Evolutionary conservation across 768 basidiomycete genomes (phyloP).

Genomic region (Boletus subparvulus): DNA sequence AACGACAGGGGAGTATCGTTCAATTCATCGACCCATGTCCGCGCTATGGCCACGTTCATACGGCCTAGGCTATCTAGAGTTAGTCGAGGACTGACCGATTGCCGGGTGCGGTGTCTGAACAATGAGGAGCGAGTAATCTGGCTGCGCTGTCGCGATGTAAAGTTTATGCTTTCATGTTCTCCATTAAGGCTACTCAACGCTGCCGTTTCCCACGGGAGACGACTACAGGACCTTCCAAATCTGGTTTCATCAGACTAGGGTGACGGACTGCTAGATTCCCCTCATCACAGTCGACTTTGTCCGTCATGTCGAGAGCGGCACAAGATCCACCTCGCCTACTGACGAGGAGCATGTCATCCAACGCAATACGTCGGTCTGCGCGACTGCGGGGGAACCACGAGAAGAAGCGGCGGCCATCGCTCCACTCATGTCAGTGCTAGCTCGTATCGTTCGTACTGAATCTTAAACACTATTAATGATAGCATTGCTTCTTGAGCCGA

Average conservation of each 20-base stretch:
- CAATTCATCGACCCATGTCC: neutral
- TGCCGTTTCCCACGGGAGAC: conserved; percentile 19
- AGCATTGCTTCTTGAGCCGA: conserved; percentile 1
- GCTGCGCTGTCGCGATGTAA: neutral
- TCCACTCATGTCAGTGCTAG: conserved; percentile 15
- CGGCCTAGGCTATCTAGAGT: neutral
- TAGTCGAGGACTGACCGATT: neutral
- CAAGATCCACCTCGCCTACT: conserved; percentile 12
- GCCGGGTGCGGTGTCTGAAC: neutral
- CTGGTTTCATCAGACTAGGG: conserved; percentile 9
- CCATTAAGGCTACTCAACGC: neutral
- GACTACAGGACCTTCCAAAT: conserved; percentile 36
- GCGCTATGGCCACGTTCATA: neutral
- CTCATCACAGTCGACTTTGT: neutral
- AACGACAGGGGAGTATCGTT: neutral
- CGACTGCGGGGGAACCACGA: conserved; percentile 11
- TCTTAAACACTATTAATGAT: conserved; percentile 4
- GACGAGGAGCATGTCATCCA: conserved; percentile 28
- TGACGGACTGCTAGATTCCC: neutral
- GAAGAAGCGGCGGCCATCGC: neutral
- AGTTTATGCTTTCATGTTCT: neutral
- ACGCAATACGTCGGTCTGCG: conserved; percentile 21
- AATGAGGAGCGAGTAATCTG: neutral
- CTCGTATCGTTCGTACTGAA: neutral
- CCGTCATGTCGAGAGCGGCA: conserved; percentile 20